Evolutionary conservation across 352 stramenopile genomes (phyloP).

Genomic region (Globisporangium mamillatum): DNA sequence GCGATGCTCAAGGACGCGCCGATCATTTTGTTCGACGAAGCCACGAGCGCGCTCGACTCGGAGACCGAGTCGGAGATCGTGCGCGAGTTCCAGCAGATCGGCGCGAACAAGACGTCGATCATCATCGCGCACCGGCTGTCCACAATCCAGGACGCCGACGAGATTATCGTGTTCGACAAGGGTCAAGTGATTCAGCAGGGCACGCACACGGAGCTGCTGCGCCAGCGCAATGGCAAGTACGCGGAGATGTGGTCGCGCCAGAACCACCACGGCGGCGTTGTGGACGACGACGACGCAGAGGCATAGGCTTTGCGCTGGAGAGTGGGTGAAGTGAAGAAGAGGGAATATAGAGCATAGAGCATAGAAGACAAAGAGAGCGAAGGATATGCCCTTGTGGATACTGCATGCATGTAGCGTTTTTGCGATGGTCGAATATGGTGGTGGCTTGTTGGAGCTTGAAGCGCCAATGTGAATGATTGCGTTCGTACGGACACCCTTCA

Average conservation of each 20-base stretch:
- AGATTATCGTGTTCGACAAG: conserved; percentile 91
- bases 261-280: conserved; percentile 33
- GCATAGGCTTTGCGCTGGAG: not conserved
- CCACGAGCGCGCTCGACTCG: conserved; percentile 74
- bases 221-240: conserved; percentile 62
- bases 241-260: conserved; percentile 69
- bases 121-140: conserved; percentile 87
- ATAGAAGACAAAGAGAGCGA: not conserved
- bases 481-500: not conserved
- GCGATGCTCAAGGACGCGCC: conserved; percentile 92
- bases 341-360: conserved; percentile 4
- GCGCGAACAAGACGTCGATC: conserved; percentile 66
- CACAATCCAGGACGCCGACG: conserved; percentile 74
- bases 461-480: not conserved
- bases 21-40: conserved; percentile 72
- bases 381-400: not conserved
- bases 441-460: not conserved
- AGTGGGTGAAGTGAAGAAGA: not conserved
- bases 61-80: conserved; percentile 82
- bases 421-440: not conserved
- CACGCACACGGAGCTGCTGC: conserved; percentile 85
- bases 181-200: conserved; percentile 86
- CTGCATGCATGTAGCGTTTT: not conserved
- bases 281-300: not conserved
- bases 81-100: conserved; percentile 64